Evolutionary conservation across 495 filamentous ascomycete genomes (phyloP).

Genomic region (Tuber calosporum): DNA sequence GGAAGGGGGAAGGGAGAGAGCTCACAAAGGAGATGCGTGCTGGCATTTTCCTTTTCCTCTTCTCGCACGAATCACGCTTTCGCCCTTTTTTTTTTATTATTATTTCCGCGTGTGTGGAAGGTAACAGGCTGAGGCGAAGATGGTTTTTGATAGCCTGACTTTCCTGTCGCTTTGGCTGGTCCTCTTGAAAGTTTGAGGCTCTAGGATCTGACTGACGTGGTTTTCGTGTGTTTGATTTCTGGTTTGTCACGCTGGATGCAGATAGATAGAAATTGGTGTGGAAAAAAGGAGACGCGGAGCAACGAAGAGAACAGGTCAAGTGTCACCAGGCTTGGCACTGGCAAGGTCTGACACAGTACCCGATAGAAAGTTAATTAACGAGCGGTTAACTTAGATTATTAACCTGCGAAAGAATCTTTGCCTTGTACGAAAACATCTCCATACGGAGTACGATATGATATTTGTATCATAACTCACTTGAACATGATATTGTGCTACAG

Average conservation of each 20-base stretch:
- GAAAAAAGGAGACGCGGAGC: neutral
- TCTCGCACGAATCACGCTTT: neutral
- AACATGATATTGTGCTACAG: no score
- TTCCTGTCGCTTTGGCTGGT: neutral
- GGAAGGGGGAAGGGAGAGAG: neutral
- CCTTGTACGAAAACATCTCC: no score
- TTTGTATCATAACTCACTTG: no score
- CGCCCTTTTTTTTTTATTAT: no score
- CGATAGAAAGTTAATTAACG: no score
- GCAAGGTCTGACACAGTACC: no score
- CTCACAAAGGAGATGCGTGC: conserved; percentile 41
- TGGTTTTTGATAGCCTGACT: neutral
- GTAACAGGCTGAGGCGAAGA: neutral
- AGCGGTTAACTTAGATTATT: no score
- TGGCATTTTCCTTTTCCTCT: conserved; percentile 29
- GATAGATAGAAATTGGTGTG: neutral
- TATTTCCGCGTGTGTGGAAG: no score
- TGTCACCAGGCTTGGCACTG: neutral
- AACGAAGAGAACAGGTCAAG: neutral
- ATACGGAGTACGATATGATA: no score
- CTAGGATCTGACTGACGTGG: neutral
- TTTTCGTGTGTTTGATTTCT: neutral
- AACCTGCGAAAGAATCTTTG: no score
- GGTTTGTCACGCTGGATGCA: neutral
- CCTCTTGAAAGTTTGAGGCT: conserved; percentile 5